phyloP scores from a whole-genome alignment of 1,284 basidiomycete genomes.

The Sanghuangporus sanghuang region DNA sequence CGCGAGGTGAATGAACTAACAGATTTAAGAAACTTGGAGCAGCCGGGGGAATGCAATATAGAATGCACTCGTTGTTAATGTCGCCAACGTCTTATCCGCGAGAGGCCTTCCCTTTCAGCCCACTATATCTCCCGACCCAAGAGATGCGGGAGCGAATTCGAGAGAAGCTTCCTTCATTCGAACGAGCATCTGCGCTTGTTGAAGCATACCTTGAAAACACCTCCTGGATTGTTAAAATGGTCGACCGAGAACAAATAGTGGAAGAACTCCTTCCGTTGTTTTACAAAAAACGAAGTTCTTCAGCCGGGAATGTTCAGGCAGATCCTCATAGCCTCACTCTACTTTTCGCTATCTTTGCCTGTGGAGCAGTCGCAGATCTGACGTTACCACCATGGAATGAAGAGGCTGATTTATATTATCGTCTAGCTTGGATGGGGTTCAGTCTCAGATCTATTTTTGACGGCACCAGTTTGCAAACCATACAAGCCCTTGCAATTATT shows the following conservation, averaged over 20 bases:
- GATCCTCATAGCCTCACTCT: constrained; percentile 17
- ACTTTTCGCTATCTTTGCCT: constrained; percentile 21
- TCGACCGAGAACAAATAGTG: constrained; percentile 16
- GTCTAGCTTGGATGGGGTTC: constrained; percentile 22
- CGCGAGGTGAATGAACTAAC: not conserved
- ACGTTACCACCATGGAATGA: constrained; percentile 21
- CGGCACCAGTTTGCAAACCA: constrained; percentile 17
- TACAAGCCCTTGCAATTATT: constrained; percentile 11
- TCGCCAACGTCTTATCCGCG: not conserved
- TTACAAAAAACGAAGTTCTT: not conserved
- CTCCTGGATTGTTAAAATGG: constrained; percentile 22
- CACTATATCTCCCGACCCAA: not conserved
- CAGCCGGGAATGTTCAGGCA: not conserved
- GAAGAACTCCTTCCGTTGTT: constrained; percentile 14
- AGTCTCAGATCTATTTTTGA: constrained; percentile 19
- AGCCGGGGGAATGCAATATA: not conserved
- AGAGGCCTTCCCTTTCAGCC: constrained; percentile 1
- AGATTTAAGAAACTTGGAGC: not conserved
- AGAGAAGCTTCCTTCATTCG: constrained; percentile 16
- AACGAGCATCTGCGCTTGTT: constrained; percentile 21
- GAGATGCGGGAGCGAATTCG: not conserved
- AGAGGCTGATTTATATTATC: constrained; percentile 23
- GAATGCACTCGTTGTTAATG: not conserved
- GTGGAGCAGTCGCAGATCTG: constrained; percentile 21
- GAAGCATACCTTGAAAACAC: constrained; percentile 22